A percentile compares a stretch with the other conserved stretches of the same genome.
Conservation (phyloP, 768 basidiomycete species). For the Boletus barrowsii region DNA sequence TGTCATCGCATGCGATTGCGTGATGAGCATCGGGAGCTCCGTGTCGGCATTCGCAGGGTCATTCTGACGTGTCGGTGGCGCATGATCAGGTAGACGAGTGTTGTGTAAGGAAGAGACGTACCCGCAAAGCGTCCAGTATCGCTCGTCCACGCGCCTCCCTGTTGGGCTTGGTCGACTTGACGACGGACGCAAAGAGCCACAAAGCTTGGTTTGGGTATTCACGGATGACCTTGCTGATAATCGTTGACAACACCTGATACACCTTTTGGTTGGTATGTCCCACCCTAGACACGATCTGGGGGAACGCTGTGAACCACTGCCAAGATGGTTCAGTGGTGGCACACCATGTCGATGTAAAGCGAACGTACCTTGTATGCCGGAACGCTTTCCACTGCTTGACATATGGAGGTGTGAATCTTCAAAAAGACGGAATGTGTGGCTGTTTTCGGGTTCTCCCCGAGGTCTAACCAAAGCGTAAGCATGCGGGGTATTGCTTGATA, state of each 20-base stretch:
- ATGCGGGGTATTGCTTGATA: slow-evolving; percentile 94
- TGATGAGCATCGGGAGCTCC: slow-evolving; percentile 48
- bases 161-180: slow-evolving; percentile 72
- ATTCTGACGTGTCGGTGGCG: slow-evolving; percentile 33
- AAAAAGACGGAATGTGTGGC: slow-evolving; percentile 39
- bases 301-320: slow-evolving; percentile 95
- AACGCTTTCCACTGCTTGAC: slow-evolving; percentile 52
- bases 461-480: slow-evolving; percentile 91
- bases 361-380: slow-evolving; percentile 74
- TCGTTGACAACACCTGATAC: slow-evolving; percentile 52
- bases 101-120: slow-evolving; percentile 27
- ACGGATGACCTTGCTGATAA: slow-evolving; percentile 73
- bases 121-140: slow-evolving; percentile 59
- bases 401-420: slow-evolving; percentile 57
- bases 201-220: slow-evolving; percentile 88
- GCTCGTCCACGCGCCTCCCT: slow-evolving; percentile 57
- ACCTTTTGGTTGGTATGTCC: slow-evolving; percentile 67
- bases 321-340: slow-evolving; percentile 7
- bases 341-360: background rate
- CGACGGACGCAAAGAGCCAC: slow-evolving; percentile 89
- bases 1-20: slow-evolving; percentile 58
- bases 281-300: slow-evolving; percentile 94
- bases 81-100: background rate
- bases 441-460: slow-evolving; percentile 56
- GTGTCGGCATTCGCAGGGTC: slow-evolving; percentile 42